Evolutionary conservation across 2,329 filamentous ascomycete species (phyloP).

Genomic region (Nigrograna mackinnonii): DNA sequence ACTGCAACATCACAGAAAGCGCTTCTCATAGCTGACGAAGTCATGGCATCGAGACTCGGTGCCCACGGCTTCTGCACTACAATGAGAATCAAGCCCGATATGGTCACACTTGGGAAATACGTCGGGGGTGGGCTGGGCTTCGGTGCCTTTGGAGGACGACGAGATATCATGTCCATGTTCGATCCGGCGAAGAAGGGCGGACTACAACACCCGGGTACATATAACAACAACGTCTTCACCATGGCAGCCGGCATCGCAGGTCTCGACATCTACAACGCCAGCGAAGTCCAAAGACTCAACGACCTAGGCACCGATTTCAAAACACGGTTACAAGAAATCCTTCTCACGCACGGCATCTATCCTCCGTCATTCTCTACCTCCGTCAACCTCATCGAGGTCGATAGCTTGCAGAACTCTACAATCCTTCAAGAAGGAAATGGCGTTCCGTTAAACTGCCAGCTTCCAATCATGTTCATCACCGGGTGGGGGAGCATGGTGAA

Average conservation of each 20-base stretch:
- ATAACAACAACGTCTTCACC: constrained; percentile 61
- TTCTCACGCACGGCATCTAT: neutral
- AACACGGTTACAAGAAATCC: neutral
- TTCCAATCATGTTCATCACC: neutral
- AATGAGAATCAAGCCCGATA: neutral
- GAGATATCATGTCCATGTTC: constrained; percentile 60
- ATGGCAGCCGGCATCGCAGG: constrained; percentile 3
- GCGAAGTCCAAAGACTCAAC: neutral
- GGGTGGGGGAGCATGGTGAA: neutral
- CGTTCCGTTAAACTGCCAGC: neutral
- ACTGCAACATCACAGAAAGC: constrained; percentile 52
- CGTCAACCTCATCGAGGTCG: neutral
- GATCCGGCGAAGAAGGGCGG: constrained; percentile 34
- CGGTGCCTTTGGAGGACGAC: constrained; percentile 65
- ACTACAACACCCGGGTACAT: constrained; percentile 62
- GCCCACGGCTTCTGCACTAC: neutral
- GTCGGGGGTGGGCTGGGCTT: constrained; percentile 67
- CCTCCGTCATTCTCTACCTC: neutral
- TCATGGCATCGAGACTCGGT: constrained; percentile 3
- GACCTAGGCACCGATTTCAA: neutral
- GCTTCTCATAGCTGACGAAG: constrained; percentile 69
- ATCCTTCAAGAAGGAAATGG: neutral
- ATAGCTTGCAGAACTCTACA: neutral
- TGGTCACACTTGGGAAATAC: constrained; percentile 67
- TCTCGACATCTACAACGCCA: constrained; percentile 1